Evolutionary conservation across 805 yeast species (phyloP).

Genomic region (Kuraishia capsulata): DNA sequence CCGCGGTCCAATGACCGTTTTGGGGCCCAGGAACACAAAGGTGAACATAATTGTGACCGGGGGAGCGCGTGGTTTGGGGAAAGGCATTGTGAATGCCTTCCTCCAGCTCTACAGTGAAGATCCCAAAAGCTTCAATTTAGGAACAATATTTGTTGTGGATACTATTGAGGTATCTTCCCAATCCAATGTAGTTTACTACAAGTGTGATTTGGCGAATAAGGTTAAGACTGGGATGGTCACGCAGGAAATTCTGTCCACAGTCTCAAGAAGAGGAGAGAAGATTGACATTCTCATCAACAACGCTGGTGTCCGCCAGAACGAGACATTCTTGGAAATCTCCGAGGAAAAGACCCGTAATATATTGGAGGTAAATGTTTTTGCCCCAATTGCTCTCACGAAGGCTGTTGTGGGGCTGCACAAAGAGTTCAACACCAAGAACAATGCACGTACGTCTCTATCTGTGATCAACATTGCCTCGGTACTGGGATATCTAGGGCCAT

Average conservation of each 20-base stretch:
- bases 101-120: constrained; percentile 2
- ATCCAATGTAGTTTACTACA: constrained; percentile 11
- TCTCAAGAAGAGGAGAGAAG: constrained; percentile 6
- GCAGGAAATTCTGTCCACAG: constrained; percentile 12
- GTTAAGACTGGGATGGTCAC: constrained; percentile 13
- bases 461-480: constrained; percentile 37
- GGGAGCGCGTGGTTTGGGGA: constrained; percentile 43
- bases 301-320: constrained; percentile 37
- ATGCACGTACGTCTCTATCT: constrained; percentile 17
- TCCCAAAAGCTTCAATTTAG: neutral
- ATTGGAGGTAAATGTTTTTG: constrained; percentile 30
- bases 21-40: neutral
- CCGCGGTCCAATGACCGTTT: neutral
- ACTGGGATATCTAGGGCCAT: constrained; percentile 40
- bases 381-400: constrained; percentile 33
- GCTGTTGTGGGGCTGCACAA: constrained; percentile 17
- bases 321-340: constrained; percentile 17
- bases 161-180: neutral
- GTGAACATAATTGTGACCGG: constrained; percentile 36
- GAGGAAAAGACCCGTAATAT: constrained; percentile 18
- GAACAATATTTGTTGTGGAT: neutral
- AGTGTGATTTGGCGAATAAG: constrained; percentile 15
- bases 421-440: constrained; percentile 20
- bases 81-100: constrained; percentile 23
- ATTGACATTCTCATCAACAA: constrained; percentile 33